Base-by-base conservation (phyloP, 192 early-diverging fungal species). In the Phlyctochytrium arcticum region DNA sequence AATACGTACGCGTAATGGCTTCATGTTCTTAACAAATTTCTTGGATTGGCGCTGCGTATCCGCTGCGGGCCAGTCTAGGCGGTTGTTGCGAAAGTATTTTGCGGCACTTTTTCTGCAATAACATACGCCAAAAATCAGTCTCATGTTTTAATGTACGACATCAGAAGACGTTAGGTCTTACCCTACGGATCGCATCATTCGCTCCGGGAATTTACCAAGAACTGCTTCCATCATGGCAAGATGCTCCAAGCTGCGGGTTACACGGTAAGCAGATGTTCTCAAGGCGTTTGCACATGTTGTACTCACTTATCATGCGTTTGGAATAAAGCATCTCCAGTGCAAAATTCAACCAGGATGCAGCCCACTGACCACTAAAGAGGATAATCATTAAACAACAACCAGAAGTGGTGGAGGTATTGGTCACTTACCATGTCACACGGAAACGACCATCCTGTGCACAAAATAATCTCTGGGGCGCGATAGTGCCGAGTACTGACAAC, bases 401-500 rank as follows among this genome's bases (percentile, higher is more conserved):
- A 68, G 3, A 46, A 47, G 2, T 30, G 10, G 4, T 33, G 21
- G 36, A 2, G 3, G 24, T 61, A 69, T 0, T 23, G 5, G 31
- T 36, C n/a, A 60, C 64, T 57, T 58, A 72, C 70, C 49, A 97
- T 89, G 72, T 98, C 96, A 75, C 94, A 96, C 10, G 94, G 88
- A 76, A 88, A 98, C 19, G 91, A 93, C 96, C 96, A 98, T 10
- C 93, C 92, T 35, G 92, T 66, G 64, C 90, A 87, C 57, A 99
- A 74, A 55, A 98, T 94, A 67, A 98, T 95, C 74, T 98, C 96
- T 9, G 96, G 96, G 19, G 94, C 96, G 24, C 96, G 80, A 74
- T 98, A 98, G 76, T 98, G 96, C 55, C 96, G 73, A 15, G 96
- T 98, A 36, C 89, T 90, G 5, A 98, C 93, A 0, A 98, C 89